Conservation (phyloP, 257 asterid species). For the Scutellaria baicalensis region DNA sequence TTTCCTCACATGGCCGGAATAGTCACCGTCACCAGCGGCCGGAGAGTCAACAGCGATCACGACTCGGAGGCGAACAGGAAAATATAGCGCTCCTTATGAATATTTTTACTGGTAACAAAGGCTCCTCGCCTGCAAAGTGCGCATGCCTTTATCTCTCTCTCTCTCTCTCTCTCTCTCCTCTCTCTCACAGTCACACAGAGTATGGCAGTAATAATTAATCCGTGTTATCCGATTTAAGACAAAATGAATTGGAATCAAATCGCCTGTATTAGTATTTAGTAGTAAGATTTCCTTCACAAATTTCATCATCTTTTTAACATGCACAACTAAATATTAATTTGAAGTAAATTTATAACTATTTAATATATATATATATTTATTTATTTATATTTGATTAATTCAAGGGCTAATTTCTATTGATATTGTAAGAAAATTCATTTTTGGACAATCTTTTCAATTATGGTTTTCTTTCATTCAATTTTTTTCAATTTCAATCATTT, state of each 20-base stretch:
- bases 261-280: background rate
- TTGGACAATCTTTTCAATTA: too few species aligned
- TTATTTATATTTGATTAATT: too few species aligned
- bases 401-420: too few species aligned
- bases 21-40: constrained; percentile 28
- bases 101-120: background rate
- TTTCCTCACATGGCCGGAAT: background rate
- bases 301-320: background rate
- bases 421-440: too few species aligned
- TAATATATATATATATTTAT: too few species aligned
- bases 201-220: constrained; percentile 7
- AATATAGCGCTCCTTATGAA: background rate
- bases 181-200: background rate
- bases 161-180: constrained; percentile 9
- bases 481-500: too few species aligned
- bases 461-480: too few species aligned
- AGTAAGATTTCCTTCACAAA: background rate
- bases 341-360: too few species aligned
- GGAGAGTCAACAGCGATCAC: constrained; percentile 7
- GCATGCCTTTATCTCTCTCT: constrained; percentile 8
- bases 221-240: background rate
- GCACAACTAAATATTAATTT: too few species aligned
- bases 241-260: background rate
- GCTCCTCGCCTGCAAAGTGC: background rate
- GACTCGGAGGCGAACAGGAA: constrained; percentile 12